Base-by-base conservation (phyloP, 495 filamentous ascomycete species). In the Talaromyces nanjingensis region DNA sequence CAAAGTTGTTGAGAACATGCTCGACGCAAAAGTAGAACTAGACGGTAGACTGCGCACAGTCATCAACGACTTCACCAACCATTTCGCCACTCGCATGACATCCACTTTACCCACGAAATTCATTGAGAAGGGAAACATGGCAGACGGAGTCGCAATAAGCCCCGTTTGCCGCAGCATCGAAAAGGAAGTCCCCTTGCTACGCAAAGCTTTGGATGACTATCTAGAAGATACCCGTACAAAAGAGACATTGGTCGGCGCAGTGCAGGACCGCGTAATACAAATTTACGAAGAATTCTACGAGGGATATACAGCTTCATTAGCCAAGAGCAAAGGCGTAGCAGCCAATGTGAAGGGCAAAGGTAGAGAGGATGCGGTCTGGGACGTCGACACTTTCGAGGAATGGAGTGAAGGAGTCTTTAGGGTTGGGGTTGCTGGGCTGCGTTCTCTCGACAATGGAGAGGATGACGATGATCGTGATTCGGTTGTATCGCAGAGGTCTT, bases 21-120 rank as follows among this genome's bases (percentile, higher is more conserved):
- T 88, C 11, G 90, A 92, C 71, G 90, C 89, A 29, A 88, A 89
- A 70, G 89, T 89, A 59, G 91, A 93, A 73, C 76, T 96, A 2
- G 92, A 96, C 65, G 89, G 87, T 18, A 77, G 89, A 29, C 79
- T 96, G 18, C 76, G 92, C 49, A 87, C 87, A 22, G 86, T 87
- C 14, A 94, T 96, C 67, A 89, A 87, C 58, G 88, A 90, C 24
- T 93, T 94, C 66, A 91, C 90, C 33, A 85, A 83, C 63, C 74
- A 73, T 22, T 83, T 83, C 65, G 82, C 84, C 2, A 71, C 71
- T 8, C 74, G 79, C 47, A 88, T 87, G 79, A 86, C 83, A 2
- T 74, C 76, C 27, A 74, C 81, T 0, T 71, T 86, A 4, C 73
- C 77, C 2, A 65, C 72, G 3, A 78, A 78, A 53, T 77, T 80